phyloP scores from a whole-genome alignment of 306 rosid species.

The Lathyrus aphaca region DNA sequence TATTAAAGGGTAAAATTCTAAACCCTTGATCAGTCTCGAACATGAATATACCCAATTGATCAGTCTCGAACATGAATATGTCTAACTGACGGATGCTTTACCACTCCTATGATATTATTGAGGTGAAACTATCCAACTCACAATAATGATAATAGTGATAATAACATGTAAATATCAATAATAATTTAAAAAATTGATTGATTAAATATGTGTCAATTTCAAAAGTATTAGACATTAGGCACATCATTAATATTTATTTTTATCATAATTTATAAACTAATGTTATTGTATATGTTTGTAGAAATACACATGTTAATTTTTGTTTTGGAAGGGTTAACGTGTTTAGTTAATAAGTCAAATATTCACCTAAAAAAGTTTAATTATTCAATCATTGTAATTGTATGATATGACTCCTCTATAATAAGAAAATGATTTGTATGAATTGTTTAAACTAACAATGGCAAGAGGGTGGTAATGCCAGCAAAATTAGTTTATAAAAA shows the following conservation, averaged over 20 bases:
- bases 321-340: neutral
- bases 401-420: slow-evolving; percentile 27
- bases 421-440: slow-evolving; percentile 25
- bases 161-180: neutral
- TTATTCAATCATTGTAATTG: slow-evolving; percentile 35
- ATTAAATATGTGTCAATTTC: neutral
- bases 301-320: neutral
- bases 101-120: neutral
- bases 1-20: too few species aligned
- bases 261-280: neutral
- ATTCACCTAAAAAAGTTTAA: slow-evolving; percentile 21
- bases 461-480: slow-evolving; percentile 43
- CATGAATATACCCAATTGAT: too few species aligned
- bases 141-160: neutral
- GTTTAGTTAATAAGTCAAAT: slow-evolving; percentile 16
- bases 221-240: too few species aligned
- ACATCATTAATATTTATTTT: neutral
- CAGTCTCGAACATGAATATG: too few species aligned
- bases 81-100: too few species aligned
- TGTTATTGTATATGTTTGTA: too few species aligned
- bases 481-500: slow-evolving; percentile 37
- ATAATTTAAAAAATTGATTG: neutral
- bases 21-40: too few species aligned
- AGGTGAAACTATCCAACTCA: slow-evolving; percentile 28
- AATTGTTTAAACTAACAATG: slow-evolving; percentile 23